Percentiles rank a stretch among this genome's conserved stretches.
phyloP scores from a whole-genome alignment of 2,329 filamentous ascomycete species.

The Epichloe elymi region DNA sequence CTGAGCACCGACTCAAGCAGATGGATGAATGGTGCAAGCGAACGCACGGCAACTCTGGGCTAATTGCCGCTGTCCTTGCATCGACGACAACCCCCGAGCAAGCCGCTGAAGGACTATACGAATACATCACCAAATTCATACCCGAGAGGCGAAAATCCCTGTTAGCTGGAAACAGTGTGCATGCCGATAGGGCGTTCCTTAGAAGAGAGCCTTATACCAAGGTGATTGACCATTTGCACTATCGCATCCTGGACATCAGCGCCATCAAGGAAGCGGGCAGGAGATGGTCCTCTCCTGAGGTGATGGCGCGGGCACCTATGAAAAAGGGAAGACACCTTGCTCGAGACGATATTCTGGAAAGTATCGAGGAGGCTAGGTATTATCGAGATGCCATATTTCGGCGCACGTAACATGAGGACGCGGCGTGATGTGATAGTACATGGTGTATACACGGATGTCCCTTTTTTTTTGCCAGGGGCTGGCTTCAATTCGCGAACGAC shows the following conservation, averaged over 20 bases:
- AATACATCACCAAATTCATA: constrained; percentile 63
- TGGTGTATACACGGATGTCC: background rate
- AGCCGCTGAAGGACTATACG: constrained; percentile 60
- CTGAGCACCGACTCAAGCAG: constrained; percentile 51
- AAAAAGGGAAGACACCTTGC: constrained; percentile 82
- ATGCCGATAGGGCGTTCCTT: constrained; percentile 78
- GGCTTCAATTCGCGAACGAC: background rate
- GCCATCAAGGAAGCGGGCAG: constrained; percentile 79
- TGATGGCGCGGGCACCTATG: constrained; percentile 45
- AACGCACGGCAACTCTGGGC: constrained; percentile 69
- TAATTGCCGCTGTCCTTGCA: constrained; percentile 61
- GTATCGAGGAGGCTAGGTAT: constrained; percentile 79
- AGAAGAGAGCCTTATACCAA: constrained; percentile 57
- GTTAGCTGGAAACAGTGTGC: constrained; percentile 85
- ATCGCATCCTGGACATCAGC: constrained; percentile 86
- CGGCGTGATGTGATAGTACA: background rate
- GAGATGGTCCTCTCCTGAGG: constrained; percentile 50
- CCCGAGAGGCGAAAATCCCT: constrained; percentile 55
- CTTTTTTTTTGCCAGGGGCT: background rate
- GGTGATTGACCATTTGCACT: constrained; percentile 68
- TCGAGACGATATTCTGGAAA: constrained; percentile 82
- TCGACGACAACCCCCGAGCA: constrained; percentile 61
- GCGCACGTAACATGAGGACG: constrained; percentile 11
- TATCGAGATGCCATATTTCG: constrained; percentile 62
- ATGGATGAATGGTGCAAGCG: constrained; percentile 86